Base-by-base conservation (phyloP, 2,329 filamentous ascomycete genomes). In the Tolypocladium sp. region DNA sequence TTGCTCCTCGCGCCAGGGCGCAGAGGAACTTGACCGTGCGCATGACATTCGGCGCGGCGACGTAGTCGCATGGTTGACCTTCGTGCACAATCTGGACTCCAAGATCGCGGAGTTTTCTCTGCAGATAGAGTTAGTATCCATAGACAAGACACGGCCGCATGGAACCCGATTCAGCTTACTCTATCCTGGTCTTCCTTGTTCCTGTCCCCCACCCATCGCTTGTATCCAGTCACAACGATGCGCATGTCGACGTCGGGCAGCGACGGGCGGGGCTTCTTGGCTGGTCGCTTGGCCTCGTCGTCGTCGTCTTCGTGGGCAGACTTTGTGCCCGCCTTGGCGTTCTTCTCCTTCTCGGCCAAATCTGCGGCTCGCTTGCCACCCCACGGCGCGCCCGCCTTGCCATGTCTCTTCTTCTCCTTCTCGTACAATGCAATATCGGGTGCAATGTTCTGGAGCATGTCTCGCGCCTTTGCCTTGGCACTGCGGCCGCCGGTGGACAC, bases 1-100 rank as follows among this genome's bases (percentile, higher is more conserved):
- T 81, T 0, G 92, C 91, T 0, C 90, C 92, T 60, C 85, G 86
- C 22, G 94, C 92, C 35, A 99, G 77, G 15, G 92, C 91, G 62
- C 88, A 89, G 56, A 97, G 86, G 70, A 99, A 99, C 70, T 99
- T 99, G 70, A 91, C 86, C 0, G 94, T 99, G 42, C 94, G 88
- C 40, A 97, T 84, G 62, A 97, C 85, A 49, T 86, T 83, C 1
- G 93, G 94, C 4, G 93, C 93, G 40, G 91, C 92, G 13, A 99
- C 83, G 70, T 96, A 90, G 66, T 93, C 90, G 70, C 91, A 94
- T 52, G 84, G 82, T 55, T 84, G 82, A 33, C 86, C 85, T 68
- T 96, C 90, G 65, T 88, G 82, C 5, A 91, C 88, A 27, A 96
- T 84, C 64, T 86, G 81, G 59, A 99, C 90, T 9, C 94, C 94